These are phyloP conservation scores for Malassezia yamatoensis DNA, from an alignment of 1,284 basidiomycete species.

Conservation along the genomic window DNA sequence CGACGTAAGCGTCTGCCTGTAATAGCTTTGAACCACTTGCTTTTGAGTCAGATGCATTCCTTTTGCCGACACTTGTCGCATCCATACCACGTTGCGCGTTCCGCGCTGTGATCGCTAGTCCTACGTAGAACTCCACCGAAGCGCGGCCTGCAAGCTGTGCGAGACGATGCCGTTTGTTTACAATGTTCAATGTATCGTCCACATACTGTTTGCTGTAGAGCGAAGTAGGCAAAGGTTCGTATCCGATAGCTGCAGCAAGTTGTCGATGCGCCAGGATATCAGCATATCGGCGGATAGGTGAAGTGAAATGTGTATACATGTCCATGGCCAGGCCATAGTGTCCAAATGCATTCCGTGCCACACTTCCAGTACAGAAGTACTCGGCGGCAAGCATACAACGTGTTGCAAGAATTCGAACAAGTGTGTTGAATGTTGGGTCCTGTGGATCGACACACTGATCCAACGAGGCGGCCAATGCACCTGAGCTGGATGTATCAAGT, in stretches of 20 bases:
- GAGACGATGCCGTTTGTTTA: conserved; percentile 85
- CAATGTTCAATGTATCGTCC: conserved; percentile 72
- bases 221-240: conserved; percentile 69
- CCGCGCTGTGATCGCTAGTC: conserved; percentile 62
- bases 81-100: conserved; percentile 55
- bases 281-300: conserved; percentile 41
- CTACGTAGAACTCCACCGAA: conserved; percentile 94
- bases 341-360: conserved; percentile 79
- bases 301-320: conserved; percentile 96
- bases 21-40: conserved; percentile 15
- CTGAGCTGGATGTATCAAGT: conserved; percentile 85
- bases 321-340: conserved; percentile 93
- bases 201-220: conserved; percentile 82
- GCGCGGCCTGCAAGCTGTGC: conserved; percentile 94
- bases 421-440: conserved; percentile 71
- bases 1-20: conserved; percentile 65
- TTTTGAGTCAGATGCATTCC: conserved; percentile 20
- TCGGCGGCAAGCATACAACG: conserved; percentile 96
- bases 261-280: conserved; percentile 93
- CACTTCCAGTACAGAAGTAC: conserved; percentile 92
- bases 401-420: conserved; percentile 98
- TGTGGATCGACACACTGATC: conserved; percentile 69
- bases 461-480: conserved; percentile 76
- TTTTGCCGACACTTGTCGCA: conserved; percentile 37
- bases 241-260: conserved; percentile 77